Evolutionary conservation across 352 stramenopile genomes (phyloP).

Genomic region (Halophytophthora polymorphica): DNA sequence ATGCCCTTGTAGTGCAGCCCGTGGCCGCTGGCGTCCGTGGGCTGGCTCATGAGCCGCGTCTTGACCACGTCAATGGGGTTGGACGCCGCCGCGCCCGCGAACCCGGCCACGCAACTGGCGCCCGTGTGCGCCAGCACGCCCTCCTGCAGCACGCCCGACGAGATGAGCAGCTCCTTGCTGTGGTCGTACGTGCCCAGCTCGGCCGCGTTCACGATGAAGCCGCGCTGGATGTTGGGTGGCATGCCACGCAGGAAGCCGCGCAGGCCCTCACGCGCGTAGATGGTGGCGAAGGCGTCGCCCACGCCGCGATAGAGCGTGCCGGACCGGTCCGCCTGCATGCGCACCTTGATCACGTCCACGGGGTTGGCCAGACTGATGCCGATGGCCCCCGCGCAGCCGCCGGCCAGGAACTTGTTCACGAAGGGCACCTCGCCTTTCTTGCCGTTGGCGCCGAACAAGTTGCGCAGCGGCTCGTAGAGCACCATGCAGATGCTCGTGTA

Average conservation of each 20-base stretch:
- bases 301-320: slow-evolving; percentile 71
- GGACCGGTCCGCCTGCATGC: slow-evolving; percentile 77
- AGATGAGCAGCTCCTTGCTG: slow-evolving; percentile 74
- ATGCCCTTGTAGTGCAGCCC: slow-evolving; percentile 69
- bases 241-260: slow-evolving; percentile 79
- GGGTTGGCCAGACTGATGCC: slow-evolving; percentile 82
- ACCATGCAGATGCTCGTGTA: slow-evolving; percentile 88
- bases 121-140: slow-evolving; percentile 70
- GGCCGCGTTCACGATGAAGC: slow-evolving; percentile 84
- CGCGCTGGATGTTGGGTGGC: slow-evolving; percentile 80
- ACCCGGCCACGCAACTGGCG: slow-evolving; percentile 72
- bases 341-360: slow-evolving; percentile 88
- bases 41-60: slow-evolving; percentile 80
- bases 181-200: slow-evolving; percentile 88
- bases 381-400: slow-evolving; percentile 73
- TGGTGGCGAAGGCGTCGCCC: slow-evolving; percentile 59
- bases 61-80: slow-evolving; percentile 87
- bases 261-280: slow-evolving; percentile 72
- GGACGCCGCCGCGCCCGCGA: slow-evolving; percentile 66
- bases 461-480: slow-evolving; percentile 80
- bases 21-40: slow-evolving; percentile 48
- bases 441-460: slow-evolving; percentile 60
- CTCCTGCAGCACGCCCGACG: slow-evolving; percentile 54
- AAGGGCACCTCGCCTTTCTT: slow-evolving; percentile 55
- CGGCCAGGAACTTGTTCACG: slow-evolving; percentile 77